Evolutionary conservation across 2,329 filamentous ascomycete species (phyloP).

Genomic region (Fusarium mexicanum): DNA sequence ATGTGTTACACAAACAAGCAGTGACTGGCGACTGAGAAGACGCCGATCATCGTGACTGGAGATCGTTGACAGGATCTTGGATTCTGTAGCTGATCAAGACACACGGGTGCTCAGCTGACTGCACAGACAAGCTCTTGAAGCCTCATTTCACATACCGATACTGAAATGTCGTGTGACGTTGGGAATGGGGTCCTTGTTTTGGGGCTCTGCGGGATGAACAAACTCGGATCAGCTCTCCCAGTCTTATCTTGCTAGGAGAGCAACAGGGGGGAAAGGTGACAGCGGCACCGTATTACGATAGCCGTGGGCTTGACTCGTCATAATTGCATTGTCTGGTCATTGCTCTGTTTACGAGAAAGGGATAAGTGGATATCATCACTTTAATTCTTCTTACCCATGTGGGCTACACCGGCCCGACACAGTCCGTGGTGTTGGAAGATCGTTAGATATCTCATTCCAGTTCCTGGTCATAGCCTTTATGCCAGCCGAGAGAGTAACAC

Average conservation of each 20-base stretch:
- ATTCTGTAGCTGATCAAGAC: not conserved
- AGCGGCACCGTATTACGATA: not conserved
- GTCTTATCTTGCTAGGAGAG: not conserved
- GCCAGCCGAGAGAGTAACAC: not conserved
- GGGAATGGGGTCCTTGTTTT: not conserved
- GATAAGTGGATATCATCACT: not conserved
- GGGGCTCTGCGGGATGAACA: slow-evolving; percentile 4
- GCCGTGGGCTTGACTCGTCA: not conserved
- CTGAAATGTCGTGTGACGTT: not conserved
- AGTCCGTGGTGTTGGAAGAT: not conserved
- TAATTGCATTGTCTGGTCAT: not conserved
- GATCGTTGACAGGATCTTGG: not conserved
- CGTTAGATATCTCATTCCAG: not conserved
- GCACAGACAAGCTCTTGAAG: not conserved
- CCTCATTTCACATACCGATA: not conserved
- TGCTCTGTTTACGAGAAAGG: not conserved
- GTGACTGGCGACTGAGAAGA: not conserved
- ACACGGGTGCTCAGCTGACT: not conserved
- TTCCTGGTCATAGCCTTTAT: not conserved
- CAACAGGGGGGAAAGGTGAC: not conserved
- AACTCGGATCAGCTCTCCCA: not conserved
- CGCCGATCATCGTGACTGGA: not conserved
- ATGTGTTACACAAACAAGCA: not conserved
- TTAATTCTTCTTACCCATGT: not conserved
- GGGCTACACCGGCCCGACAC: not conserved